Percentiles rank a stretch among this genome's conserved stretches.
phyloP scores from a whole-genome alignment of 225 moss, liverwort and hornwort genomes.

The Sphagnum tenellum region DNA sequence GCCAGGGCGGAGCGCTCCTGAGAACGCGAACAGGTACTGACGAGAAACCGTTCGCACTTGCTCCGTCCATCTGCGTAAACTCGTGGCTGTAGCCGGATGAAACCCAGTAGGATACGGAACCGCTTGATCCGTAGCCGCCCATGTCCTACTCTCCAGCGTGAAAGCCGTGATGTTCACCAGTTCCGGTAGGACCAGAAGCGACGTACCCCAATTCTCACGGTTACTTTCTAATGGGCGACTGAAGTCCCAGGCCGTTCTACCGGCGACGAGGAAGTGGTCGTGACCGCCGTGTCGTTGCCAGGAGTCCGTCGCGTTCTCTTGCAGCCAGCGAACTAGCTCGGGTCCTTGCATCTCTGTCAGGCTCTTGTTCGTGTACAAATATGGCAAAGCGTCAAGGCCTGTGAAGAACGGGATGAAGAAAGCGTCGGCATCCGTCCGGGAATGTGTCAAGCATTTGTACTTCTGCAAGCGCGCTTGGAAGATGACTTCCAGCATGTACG shows the following conservation, averaged over 20 bases:
- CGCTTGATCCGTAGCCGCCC: constrained; percentile 37
- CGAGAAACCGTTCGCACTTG: constrained; percentile 39
- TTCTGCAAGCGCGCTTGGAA: constrained; percentile 42
- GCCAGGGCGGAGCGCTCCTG: constrained; percentile 63
- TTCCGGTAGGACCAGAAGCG: constrained; percentile 23
- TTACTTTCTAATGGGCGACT: constrained; percentile 3
- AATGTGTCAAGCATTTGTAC: constrained; percentile 37
- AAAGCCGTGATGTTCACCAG: constrained; percentile 53
- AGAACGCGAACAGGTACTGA: constrained; percentile 56
- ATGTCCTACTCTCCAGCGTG: constrained; percentile 51
- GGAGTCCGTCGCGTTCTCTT: constrained; percentile 32
- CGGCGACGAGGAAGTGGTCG: constrained; percentile 72
- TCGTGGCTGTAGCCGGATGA: constrained; percentile 46
- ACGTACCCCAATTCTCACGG: constrained; percentile 54
- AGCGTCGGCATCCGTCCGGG: constrained; percentile 34
- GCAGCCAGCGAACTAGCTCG: constrained; percentile 57
- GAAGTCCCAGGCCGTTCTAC: constrained; percentile 85
- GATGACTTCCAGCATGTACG: constrained; percentile 69
- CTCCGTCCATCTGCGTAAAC: constrained; percentile 48
- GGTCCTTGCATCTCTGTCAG: constrained; percentile 30
- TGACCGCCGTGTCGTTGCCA: constrained; percentile 48
- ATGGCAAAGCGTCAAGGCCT: constrained; percentile 50
- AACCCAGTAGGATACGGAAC: constrained; percentile 81
- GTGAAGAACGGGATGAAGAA: constrained; percentile 60
- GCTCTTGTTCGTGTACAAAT: constrained; percentile 25